These are phyloP conservation scores for Prunus kanzakura DNA, from an alignment of 306 rosid species.

Conservation along the genomic window DNA sequence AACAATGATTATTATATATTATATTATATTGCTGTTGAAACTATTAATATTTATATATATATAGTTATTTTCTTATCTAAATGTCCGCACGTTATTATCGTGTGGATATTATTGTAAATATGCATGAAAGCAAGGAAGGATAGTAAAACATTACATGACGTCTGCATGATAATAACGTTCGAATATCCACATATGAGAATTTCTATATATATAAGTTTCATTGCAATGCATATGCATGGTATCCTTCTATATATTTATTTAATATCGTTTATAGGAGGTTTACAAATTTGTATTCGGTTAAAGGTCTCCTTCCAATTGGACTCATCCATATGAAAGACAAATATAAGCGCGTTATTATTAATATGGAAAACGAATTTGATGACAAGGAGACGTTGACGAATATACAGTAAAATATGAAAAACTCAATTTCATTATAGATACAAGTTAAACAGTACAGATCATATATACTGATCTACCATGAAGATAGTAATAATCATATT, in stretches of 20 bases:
- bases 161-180: fast-evolving
- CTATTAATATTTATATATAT: too few species aligned
- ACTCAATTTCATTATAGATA: background rate
- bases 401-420: background rate
- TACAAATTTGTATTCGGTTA: background rate
- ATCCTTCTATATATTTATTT: background rate
- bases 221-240: background rate
- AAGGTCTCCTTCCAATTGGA: background rate
- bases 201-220: too few species aligned
- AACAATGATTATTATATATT: background rate
- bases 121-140: fast-evolving
- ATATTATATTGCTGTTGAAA: background rate
- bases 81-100: too few species aligned
- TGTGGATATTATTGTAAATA: too few species aligned
- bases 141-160: fast-evolving
- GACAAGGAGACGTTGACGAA: background rate
- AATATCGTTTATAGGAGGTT: background rate
- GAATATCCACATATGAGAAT: too few species aligned
- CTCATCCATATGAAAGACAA: background rate
- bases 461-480: background rate
- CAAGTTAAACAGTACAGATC: too few species aligned
- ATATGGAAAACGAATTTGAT: background rate
- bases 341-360: background rate
- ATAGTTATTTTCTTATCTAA: too few species aligned
- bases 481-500: background rate